phyloP scores from a whole-genome alignment of 352 stramenopile species.

The Phytopythium montanum region DNA sequence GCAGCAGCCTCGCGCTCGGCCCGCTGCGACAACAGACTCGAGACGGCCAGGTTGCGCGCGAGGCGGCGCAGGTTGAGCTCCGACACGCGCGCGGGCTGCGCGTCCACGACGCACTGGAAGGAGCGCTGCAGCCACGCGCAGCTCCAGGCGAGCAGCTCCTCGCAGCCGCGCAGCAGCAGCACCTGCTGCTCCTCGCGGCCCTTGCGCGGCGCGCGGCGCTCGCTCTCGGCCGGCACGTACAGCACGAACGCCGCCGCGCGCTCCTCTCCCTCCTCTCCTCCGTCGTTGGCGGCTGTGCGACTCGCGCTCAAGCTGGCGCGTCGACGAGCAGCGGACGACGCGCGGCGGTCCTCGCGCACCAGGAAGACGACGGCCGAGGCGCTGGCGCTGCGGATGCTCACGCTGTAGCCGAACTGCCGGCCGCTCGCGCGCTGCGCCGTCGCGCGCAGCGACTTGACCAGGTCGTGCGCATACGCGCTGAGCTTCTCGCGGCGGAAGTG shows the following conservation, averaged over 20 bases:
- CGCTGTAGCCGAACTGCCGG: constrained; percentile 59
- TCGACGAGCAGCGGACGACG: neutral
- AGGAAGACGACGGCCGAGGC: constrained; percentile 46
- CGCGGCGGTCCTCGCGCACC: constrained; percentile 45
- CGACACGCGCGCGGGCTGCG: constrained; percentile 41
- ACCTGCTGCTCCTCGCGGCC: constrained; percentile 47
- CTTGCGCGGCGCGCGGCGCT: constrained; percentile 32
- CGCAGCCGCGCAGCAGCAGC: constrained; percentile 51
- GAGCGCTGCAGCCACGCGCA: constrained; percentile 66
- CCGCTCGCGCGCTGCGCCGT: constrained; percentile 35
- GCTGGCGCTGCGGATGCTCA: constrained; percentile 51
- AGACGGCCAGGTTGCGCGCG: constrained; percentile 40
- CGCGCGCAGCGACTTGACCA: constrained; percentile 61
- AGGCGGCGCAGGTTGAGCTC: constrained; percentile 49
- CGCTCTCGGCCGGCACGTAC: constrained; percentile 40
- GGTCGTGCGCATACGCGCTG: constrained; percentile 52
- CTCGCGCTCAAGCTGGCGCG: constrained; percentile 8
- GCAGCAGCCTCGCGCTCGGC: neutral
- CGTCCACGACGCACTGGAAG: constrained; percentile 68
- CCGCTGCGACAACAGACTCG: constrained; percentile 28
- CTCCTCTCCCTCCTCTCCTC: neutral
- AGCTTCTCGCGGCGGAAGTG: constrained; percentile 45
- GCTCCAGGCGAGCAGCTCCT: constrained; percentile 44
- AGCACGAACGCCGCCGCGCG: constrained; percentile 46
- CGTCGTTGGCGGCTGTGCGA: neutral